Evolutionary conservation across 2,329 filamentous ascomycete genomes (phyloP).

Genomic region (Penicillium sp.): DNA sequence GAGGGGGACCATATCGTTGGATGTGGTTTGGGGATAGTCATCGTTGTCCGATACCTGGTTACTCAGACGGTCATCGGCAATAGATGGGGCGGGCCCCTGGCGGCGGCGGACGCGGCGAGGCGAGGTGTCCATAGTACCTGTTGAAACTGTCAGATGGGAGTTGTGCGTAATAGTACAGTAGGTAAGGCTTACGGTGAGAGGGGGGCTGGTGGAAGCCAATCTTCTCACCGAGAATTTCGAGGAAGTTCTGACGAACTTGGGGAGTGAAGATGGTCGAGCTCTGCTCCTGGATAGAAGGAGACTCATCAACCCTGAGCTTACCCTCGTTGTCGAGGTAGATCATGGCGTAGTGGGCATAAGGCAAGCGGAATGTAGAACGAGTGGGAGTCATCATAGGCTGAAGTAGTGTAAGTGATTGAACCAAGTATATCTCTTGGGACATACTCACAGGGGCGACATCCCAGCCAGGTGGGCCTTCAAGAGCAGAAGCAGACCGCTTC

Average conservation of each 20-base stretch:
- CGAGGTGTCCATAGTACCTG: conserved; percentile 17
- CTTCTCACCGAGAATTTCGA: conserved; percentile 32
- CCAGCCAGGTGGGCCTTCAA: conserved; percentile 30
- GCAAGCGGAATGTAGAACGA: conserved; percentile 26
- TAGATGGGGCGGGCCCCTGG: conserved; percentile 16
- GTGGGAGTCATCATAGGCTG: conserved; percentile 29
- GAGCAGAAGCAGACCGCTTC: conserved; percentile 30
- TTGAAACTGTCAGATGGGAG: neutral
- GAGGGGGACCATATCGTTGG: conserved; percentile 29
- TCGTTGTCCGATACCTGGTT: conserved; percentile 24
- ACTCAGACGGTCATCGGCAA: conserved; percentile 15
- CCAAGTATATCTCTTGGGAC: neutral
- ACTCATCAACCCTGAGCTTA: conserved; percentile 32
- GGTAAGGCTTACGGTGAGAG: conserved; percentile 25
- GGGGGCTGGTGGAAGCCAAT: conserved; percentile 28
- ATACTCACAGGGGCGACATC: conserved; percentile 28
- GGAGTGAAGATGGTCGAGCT: conserved; percentile 31
- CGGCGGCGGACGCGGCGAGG: conserved; percentile 31
- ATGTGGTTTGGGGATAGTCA: conserved; percentile 19
- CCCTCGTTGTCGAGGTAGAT: conserved; percentile 36
- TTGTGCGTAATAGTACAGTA: neutral
- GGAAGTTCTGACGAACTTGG: conserved; percentile 34
- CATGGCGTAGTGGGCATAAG: conserved; percentile 35
- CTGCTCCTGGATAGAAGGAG: conserved; percentile 31
- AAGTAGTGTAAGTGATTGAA: neutral